Evolutionary conservation across 805 yeast genomes (phyloP), one percentile per base, ranked within the genome.

Genomic region (Lachancea kluyveri): DNA sequence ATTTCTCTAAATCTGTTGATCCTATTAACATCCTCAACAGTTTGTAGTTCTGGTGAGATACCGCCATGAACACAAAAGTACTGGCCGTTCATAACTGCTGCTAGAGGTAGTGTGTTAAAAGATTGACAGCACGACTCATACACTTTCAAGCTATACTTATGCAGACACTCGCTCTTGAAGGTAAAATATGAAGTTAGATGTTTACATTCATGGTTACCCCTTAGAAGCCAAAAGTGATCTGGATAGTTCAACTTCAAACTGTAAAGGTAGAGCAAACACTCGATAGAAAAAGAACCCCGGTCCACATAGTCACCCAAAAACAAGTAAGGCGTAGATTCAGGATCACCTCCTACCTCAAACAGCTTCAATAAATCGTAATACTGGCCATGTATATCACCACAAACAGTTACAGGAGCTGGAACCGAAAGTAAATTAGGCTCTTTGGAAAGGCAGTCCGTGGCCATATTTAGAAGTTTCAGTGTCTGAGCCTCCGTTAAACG

Each of bases 301-400:
- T 90, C 98, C 13, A 90, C 96, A 53, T 88, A 90, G 59, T 90
- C 97, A 10, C 97, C 96, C 35, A 88, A 60, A 49, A 90, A 88
- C 33, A 88, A 63, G 54, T 85, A 90, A 12, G 82, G 69, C 1
- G 94, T 79, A n/a, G 52, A 59, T 10, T 62, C 66, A 8, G 96
- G 95, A 50, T 80, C 78, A 2, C 97, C 97, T 23, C 96, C 95
- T 11, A 87, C 90, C 54, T 90, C 96, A 51, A 90, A 84, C 26
- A 90, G 63, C 58, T 88, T 87, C 74, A 88, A 68, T 45, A 90
- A 67, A 57, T 90, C 98, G 56, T 72, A 88, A 56, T 74, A 86
- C 57, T 90, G 97, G 11, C 98, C 98, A 59, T 90, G 97, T n/a
- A 88, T 72, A 59, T 90, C 97, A 35, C 98, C 98, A 62, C 96